Evolutionary conservation across 164 flowering plant species (phyloP), one percentile per base, ranked within the genome.

Genomic region (Nelumbo lutea): DNA sequence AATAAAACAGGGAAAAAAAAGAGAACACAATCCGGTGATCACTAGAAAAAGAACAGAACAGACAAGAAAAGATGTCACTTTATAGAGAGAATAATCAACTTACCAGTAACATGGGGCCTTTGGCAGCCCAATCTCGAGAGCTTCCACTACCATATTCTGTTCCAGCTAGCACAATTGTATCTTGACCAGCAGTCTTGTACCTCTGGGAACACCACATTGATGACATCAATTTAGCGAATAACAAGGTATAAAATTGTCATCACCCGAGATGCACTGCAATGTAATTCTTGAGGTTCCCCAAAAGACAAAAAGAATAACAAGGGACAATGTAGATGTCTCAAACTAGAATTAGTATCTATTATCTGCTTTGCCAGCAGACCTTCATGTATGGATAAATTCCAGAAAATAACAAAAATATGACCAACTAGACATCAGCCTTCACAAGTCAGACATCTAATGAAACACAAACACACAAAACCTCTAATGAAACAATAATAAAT

Each of bases 111-210:
- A 87, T 85, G 42, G 93, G 93, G 42, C 93, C 93, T 81, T 88
- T 88, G 62, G 93, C 90, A 69, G 93, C 93, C 90, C 90, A 88
- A 76, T 88, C 93, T 48, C 93, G 77, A 60, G 93, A 88, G 79
- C 93, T 88, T 75, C 93, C 93, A 80, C 93, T 88, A 50, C 93
- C 90, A 75, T 87, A 88, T 71, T 88, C 93, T 41, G 90, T 87
- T 68, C 93, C 93, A 67, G 93, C 90, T 75, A 88, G 76, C 58
- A 88, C 68, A 75, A 88, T 77, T 41, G 88, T 86, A 60, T 76
- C 85, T 2, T 81, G 84, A 40, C 89, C 89, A 46, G 79, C 83
- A 43, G 78, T 58, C 73, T 85, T 87, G 89, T 88, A 88, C 73
- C 77, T 88, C 88, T 88, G 87, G 13, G 65, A 66, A 65, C 3